Evolutionary conservation across 2,329 filamentous ascomycete species (phyloP).

Genomic region (Fusarium piperis): DNA sequence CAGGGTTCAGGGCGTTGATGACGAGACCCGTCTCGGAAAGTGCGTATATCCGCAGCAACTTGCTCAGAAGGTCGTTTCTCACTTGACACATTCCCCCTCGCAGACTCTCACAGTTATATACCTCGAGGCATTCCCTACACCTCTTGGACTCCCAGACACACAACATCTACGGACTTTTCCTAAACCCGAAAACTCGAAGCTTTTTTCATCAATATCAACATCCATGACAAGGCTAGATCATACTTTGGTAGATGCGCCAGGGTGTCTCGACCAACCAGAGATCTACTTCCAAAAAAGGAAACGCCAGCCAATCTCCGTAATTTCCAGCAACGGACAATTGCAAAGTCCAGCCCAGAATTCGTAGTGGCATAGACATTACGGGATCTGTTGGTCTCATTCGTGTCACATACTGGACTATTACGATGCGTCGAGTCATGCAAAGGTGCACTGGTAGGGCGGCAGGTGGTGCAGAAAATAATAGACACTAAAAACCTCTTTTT

Average conservation of each 20-base stretch:
- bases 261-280: not conserved
- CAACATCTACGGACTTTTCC: not conserved
- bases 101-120: not conserved
- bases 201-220: too few relatives aligned
- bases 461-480: too few relatives aligned
- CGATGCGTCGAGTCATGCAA: not conserved
- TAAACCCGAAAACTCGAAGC: not conserved
- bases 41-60: constrained; percentile 42
- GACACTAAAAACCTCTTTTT: too few relatives aligned
- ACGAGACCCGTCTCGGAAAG: constrained; percentile 43
- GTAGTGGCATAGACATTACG: not conserved
- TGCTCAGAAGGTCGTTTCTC: constrained; percentile 33
- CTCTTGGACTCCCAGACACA: not conserved
- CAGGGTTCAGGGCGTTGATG: constrained; percentile 45
- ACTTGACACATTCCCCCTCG: not conserved
- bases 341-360: not conserved
- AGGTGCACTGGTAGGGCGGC: too few relatives aligned
- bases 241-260: not conserved
- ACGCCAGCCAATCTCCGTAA: not conserved
- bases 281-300: not conserved
- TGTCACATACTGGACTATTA: not conserved
- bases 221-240: not conserved
- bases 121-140: not conserved
- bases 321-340: not conserved
- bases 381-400: not conserved